These are phyloP conservation scores for Xylariaceae sp. DNA, from an alignment of 2,329 filamentous ascomycete genomes.

Conservation along the genomic window DNA sequence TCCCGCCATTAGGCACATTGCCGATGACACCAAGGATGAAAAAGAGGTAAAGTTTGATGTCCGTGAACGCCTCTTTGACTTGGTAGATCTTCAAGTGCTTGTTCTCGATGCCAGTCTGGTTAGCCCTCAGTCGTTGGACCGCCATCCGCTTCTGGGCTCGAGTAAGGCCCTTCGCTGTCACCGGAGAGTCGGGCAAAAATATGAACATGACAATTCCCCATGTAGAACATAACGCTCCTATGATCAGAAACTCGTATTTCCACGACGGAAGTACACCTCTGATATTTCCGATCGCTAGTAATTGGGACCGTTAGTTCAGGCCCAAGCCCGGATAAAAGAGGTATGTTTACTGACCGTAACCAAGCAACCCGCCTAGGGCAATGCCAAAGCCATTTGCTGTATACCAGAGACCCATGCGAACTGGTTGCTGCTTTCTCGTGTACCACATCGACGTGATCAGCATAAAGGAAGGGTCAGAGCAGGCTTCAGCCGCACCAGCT, in stretches of 20 bases:
- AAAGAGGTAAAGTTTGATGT: constrained; percentile 50
- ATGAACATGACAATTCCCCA: constrained; percentile 37
- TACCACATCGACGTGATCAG: constrained; percentile 59
- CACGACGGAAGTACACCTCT: constrained; percentile 45
- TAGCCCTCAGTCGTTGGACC: constrained; percentile 37
- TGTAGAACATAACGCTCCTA: constrained; percentile 36
- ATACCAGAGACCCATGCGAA: constrained; percentile 53
- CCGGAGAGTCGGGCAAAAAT: constrained; percentile 48
- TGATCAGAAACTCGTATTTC: constrained; percentile 42
- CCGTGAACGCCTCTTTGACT: constrained; percentile 37
- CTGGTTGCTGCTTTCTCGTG: constrained; percentile 52
- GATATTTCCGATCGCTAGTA: constrained; percentile 45
- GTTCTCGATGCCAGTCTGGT: constrained; percentile 38
- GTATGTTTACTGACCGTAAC: constrained; percentile 39
- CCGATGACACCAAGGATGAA: constrained; percentile 47
- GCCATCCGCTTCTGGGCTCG: constrained; percentile 38
- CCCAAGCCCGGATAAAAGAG: background rate
- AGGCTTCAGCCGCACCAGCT: constrained; percentile 53
- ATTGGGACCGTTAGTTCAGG: background rate
- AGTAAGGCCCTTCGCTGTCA: constrained; percentile 47
- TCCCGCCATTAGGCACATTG: constrained; percentile 54
- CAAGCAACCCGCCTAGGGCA: constrained; percentile 50
- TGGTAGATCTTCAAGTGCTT: constrained; percentile 36
- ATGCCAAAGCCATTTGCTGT: constrained; percentile 52
- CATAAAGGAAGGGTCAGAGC: constrained; percentile 53